phyloP scores from a whole-genome alignment of 495 filamentous ascomycete species.

The Penicillium nucicola region DNA sequence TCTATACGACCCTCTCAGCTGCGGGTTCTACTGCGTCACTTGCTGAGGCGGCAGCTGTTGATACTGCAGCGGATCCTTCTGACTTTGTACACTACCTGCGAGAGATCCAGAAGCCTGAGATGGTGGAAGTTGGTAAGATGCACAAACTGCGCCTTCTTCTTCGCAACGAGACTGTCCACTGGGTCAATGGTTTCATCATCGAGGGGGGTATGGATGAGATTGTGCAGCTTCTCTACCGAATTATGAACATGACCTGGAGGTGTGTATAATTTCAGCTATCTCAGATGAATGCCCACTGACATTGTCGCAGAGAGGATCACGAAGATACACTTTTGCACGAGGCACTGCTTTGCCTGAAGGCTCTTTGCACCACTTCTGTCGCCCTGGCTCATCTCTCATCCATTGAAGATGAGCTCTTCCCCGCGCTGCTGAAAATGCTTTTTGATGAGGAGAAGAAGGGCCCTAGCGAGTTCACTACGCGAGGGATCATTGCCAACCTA shows the following conservation, averaged over 20 bases:
- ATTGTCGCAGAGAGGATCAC: constrained; percentile 79
- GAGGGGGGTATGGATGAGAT: constrained; percentile 92
- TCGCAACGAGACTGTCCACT: constrained; percentile 89
- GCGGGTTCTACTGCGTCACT: constrained; percentile 39
- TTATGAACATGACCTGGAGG: constrained; percentile 96
- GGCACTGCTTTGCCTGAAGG: constrained; percentile 89
- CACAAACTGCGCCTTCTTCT: constrained; percentile 90
- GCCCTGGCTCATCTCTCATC: constrained; percentile 77
- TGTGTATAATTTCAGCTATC: constrained; percentile 38
- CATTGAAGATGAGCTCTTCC: constrained; percentile 79
- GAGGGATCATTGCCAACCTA: constrained; percentile 79
- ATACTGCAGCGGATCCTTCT: constrained; percentile 57
- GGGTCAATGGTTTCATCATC: constrained; percentile 88
- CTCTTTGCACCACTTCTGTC: constrained; percentile 83
- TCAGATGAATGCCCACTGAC: constrained; percentile 11
- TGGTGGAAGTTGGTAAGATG: constrained; percentile 85
- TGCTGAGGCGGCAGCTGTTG: constrained; percentile 36
- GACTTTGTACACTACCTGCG: constrained; percentile 81
- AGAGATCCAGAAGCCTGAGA: constrained; percentile 72
- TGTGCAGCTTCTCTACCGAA: constrained; percentile 78
- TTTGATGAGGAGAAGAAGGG: constrained; percentile 98
- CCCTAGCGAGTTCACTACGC: constrained; percentile 91
- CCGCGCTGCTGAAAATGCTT: constrained; percentile 79
- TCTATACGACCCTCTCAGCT: constrained; percentile 47
- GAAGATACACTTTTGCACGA: constrained; percentile 93